Evolutionary conservation across 352 stramenopile genomes (phyloP).

Genomic region (Phytophthora fragariaefolia): DNA sequence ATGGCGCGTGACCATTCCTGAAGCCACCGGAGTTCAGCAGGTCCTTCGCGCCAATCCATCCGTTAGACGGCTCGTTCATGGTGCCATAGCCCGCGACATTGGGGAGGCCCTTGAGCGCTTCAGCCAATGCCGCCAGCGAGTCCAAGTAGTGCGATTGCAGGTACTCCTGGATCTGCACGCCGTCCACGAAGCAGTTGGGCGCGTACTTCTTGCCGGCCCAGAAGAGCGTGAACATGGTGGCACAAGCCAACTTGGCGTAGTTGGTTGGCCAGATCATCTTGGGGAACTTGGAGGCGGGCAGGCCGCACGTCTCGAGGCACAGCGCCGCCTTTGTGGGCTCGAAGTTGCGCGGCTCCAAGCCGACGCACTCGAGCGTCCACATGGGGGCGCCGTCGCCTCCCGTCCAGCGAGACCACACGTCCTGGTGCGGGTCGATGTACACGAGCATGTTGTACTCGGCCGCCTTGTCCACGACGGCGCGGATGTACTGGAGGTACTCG

Average conservation of each 20-base stretch:
- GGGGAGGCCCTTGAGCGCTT: constrained; percentile 57
- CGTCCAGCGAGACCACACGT: too few species aligned
- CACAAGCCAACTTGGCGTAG: constrained; percentile 85
- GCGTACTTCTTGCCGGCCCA: constrained; percentile 76
- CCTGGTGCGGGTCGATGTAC: constrained; percentile 90
- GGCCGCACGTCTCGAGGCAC: constrained; percentile 62
- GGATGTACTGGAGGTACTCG: too few species aligned
- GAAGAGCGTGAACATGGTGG: constrained; percentile 93
- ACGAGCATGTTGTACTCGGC: too few species aligned
- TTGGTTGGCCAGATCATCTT: constrained; percentile 94
- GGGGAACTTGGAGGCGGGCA: constrained; percentile 52
- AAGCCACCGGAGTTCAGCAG: constrained; percentile 50
- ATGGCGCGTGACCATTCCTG: constrained; percentile 63
- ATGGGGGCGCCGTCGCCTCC: too few species aligned
- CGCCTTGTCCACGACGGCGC: too few species aligned
- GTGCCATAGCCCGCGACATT: constrained; percentile 90
- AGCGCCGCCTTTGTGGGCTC: constrained; percentile 70
- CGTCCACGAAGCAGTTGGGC: constrained; percentile 70
- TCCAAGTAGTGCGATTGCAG: constrained; percentile 89
- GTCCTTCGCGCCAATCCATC: constrained; percentile 70
- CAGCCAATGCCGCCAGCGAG: constrained; percentile 67
- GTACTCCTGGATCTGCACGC: constrained; percentile 80
- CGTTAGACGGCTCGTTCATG: constrained; percentile 89
- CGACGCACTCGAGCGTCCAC: constrained; percentile 85
- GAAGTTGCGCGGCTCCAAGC: constrained; percentile 81